These are phyloP conservation scores for Pelargonium fulgidum DNA, from an alignment of 441 rosid species.

Conservation along the genomic window DNA sequence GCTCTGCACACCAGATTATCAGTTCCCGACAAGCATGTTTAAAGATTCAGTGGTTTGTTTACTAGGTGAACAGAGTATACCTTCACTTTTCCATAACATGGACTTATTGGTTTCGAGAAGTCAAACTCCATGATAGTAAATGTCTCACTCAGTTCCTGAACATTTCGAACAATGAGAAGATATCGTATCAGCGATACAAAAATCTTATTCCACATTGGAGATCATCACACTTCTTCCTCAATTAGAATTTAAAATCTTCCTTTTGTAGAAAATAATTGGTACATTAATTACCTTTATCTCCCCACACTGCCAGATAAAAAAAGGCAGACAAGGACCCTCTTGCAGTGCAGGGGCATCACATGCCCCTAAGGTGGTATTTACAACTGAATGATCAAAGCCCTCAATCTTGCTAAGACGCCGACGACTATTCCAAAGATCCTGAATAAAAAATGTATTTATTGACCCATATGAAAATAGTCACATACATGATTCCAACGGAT, in stretches of 20 bases:
- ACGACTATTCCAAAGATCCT: conserved; percentile 89
- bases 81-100: conserved; percentile 56
- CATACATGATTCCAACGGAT: conserved; percentile 1
- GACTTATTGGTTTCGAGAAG: conserved; percentile 53
- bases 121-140: conserved; percentile 74
- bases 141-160: conserved; percentile 66
- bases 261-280: neutral
- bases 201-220: neutral
- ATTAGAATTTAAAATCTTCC: neutral
- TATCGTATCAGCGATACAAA: neutral
- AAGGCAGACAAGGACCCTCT: conserved; percentile 70
- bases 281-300: conserved; percentile 49
- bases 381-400: conserved; percentile 84
- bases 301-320: conserved; percentile 87
- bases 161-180: neutral
- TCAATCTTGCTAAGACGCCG: conserved; percentile 56
- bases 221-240: neutral
- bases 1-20: neutral
- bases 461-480: neutral
- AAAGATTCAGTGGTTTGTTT: neutral
- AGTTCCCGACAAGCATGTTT: conserved; percentile 9
- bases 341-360: conserved; percentile 58
- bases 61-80: conserved; percentile 29
- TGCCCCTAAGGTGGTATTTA: conserved; percentile 72
- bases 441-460: conserved; percentile 5